Base-by-base conservation (phyloP, 1,139 yeast genomes). In the Geotrichum histeridarum region DNA sequence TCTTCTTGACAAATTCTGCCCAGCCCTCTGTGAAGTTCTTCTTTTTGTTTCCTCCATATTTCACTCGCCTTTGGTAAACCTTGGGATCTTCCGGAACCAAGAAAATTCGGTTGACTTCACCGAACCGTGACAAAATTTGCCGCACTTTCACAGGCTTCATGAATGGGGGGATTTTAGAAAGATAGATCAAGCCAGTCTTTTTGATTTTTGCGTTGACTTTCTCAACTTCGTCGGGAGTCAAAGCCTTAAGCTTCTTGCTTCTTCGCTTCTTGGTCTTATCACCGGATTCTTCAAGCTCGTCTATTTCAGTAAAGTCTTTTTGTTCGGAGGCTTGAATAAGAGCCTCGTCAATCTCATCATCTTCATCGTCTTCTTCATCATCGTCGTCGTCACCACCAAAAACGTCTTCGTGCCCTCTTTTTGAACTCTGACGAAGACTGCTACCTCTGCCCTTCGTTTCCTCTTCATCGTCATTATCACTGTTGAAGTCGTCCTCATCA, bases 61-160 rank as follows among this genome's bases (percentile, higher is more conserved):
- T 86, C 15, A 87, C 83, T 64, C 99, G 75, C 54, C 79, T 78
- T 50, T 80, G 81, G 63, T 89, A 77, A 9, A 76, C 76, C 31
- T 79, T 74, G 8, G 83, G 77, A 60, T 86, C 89, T 70, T 93
- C 99, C 8, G 96, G 96, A 61, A 89, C 86, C 59, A 94, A 73
- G 67, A 86, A 94, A 12, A 93, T 73, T 60, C 99, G 77, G 61
- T 89, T 96, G 8, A 91, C 78, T 57, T 82, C 83, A 8, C 99
- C 99, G 70, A 91, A 94, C 60, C 89, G 75, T 1, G 83, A 70
- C 39, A 94, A 73, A 12, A 93, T 79, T 54, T 90, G 94, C 62
- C 95, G 79, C 71, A 93, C 75, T 67, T 90, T 93, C 2, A 86
- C 81, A 0, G 99, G 99, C 67, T 90, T 90, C 99, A 93, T 94